Evolutionary conservation across 441 rosid genomes (phyloP).

Genomic region (Hura crepitans): DNA sequence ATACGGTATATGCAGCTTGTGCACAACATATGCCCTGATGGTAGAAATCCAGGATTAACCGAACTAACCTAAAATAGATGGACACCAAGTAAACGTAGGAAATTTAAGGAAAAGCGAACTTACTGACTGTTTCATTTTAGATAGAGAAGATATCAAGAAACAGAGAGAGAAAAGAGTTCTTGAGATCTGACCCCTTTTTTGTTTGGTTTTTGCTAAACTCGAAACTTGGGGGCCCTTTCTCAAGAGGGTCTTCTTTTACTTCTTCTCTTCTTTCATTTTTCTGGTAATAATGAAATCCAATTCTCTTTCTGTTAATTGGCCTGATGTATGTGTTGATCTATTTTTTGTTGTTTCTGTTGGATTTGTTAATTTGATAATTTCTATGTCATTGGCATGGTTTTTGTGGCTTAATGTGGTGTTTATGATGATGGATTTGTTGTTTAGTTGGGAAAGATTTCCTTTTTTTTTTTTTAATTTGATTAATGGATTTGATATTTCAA

Average conservation of each 20-base stretch:
- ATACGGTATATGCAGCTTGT: too few species aligned
- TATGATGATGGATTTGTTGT: neutral
- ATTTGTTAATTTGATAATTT: neutral
- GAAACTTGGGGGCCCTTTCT: slow-evolving; percentile 27
- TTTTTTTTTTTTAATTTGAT: neutral
- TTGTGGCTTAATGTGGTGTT: neutral
- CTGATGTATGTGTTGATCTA: neutral
- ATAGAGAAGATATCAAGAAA: slow-evolving; percentile 4
- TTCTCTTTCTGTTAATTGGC: neutral
- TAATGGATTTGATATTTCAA: slow-evolving; percentile 1
- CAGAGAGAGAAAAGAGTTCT: slow-evolving; percentile 11
- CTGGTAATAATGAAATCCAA: slow-evolving; percentile 12
- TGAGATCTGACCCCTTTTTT: slow-evolving; percentile 30
- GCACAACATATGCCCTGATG: too few species aligned
- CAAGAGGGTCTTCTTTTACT: slow-evolving; percentile 28
- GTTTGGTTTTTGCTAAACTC: slow-evolving; percentile 16
- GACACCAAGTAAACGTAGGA: too few species aligned
- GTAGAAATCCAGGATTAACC: too few species aligned
- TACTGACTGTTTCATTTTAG: neutral
- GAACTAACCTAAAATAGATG: too few species aligned
- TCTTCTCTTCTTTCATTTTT: slow-evolving; percentile 6
- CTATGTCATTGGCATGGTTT: neutral
- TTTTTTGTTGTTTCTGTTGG: neutral
- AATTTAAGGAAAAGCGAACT: neutral
- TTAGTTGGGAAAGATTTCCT: neutral